Conservation (phyloP, 1,139 yeast genomes). For the Meyerozyma elateridarum region DNA sequence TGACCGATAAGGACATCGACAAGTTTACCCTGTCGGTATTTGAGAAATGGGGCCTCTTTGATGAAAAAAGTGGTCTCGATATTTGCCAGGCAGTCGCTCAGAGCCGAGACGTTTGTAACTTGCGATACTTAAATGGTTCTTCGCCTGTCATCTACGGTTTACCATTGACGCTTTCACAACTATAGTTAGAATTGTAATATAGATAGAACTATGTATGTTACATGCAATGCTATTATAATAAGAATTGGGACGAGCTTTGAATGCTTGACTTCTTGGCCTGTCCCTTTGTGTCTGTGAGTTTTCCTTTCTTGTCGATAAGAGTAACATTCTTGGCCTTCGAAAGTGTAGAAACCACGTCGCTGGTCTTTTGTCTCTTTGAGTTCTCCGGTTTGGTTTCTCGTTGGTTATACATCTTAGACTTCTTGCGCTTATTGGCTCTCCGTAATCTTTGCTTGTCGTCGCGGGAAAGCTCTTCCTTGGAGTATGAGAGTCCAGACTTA, state of each 20-base stretch:
- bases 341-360: slow-evolving; percentile 67
- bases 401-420: slow-evolving; percentile 49
- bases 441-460: slow-evolving; percentile 87
- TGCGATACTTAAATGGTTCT: slow-evolving; percentile 70
- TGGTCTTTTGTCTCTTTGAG: slow-evolving; percentile 51
- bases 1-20: slow-evolving; percentile 93
- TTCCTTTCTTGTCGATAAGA: slow-evolving; percentile 74
- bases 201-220: not conserved
- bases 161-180: slow-evolving; percentile 36
- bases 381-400: slow-evolving; percentile 23
- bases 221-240: not conserved
- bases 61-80: slow-evolving; percentile 14
- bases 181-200: not conserved
- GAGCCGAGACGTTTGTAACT: slow-evolving; percentile 61
- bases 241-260: slow-evolving; percentile 1
- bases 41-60: slow-evolving; percentile 56
- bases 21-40: slow-evolving; percentile 60
- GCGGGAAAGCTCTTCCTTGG: slow-evolving; percentile 77
- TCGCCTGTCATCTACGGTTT: slow-evolving; percentile 79
- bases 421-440: slow-evolving; percentile 81
- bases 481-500: slow-evolving; percentile 75
- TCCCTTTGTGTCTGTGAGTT: slow-evolving; percentile 70
- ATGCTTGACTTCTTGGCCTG: slow-evolving; percentile 41
- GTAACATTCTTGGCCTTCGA: slow-evolving; percentile 74
- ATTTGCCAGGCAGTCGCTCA: slow-evolving; percentile 46